A percentile compares a stretch with the other conserved stretches of the same genome.
These are phyloP conservation scores for Sordariomycetes sp. DNA, from an alignment of 2,329 filamentous ascomycete species.

Conservation along the genomic window DNA sequence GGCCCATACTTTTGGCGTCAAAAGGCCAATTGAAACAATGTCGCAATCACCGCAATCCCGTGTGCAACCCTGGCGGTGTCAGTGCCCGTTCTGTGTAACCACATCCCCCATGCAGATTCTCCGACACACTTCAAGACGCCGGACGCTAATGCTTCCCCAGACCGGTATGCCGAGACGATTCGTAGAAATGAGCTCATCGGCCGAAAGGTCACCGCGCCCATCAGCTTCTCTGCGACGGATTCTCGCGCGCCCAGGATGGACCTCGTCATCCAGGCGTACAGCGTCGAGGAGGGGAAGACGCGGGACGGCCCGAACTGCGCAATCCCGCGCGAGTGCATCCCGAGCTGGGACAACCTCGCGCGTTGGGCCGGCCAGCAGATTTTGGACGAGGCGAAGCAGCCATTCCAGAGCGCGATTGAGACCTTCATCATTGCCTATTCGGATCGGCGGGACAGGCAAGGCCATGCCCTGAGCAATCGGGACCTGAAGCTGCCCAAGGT, in stretches of 20 bases:
- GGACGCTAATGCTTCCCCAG: not conserved
- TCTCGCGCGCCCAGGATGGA: conserved; percentile 1
- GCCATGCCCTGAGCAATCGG: not conserved
- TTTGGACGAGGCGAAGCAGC: conserved; percentile 17
- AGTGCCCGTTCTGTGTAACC: not conserved
- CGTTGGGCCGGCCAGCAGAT: conserved; percentile 27
- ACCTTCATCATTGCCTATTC: conserved; percentile 25
- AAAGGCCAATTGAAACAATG: not conserved
- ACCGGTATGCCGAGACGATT: not conserved
- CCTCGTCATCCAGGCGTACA: conserved; percentile 2
- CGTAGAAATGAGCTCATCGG: conserved; percentile 4
- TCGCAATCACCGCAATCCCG: not conserved
- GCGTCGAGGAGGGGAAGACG: not conserved
- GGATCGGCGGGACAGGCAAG: conserved; percentile 10
- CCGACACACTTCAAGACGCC: not conserved
- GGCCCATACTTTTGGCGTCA: not conserved
- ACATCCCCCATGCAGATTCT: not conserved
- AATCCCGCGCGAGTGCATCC: conserved; percentile 23
- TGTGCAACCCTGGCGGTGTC: not conserved
- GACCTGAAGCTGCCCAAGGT: conserved; percentile 27
- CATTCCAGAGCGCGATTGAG: conserved; percentile 21
- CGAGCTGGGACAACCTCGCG: conserved; percentile 21
- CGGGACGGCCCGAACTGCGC: conserved; percentile 2
- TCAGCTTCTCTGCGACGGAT: conserved; percentile 3
- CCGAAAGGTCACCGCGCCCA: not conserved